Conservation (phyloP, 345 rosid genomes). For the Moricandia arvensis region DNA sequence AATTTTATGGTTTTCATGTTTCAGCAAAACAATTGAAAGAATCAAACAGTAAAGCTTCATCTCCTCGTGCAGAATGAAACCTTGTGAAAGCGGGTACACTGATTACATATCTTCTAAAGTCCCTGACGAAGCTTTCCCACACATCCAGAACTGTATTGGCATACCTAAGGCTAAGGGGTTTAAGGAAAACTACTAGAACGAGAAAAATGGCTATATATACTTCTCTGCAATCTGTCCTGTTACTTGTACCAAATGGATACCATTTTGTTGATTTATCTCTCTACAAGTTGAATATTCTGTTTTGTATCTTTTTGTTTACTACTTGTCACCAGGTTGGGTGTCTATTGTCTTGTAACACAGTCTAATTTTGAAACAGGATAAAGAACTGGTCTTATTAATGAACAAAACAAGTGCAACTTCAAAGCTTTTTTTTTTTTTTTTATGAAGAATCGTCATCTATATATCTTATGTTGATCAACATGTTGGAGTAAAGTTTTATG, state of each 20-base stretch:
- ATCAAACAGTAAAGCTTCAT: no score
- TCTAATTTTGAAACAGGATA: constrained; percentile 50
- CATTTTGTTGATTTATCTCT: constrained; percentile 70
- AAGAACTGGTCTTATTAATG: constrained; percentile 62
- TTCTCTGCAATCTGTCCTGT: constrained; percentile 58
- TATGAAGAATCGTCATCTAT: no score
- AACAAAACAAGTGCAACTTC: constrained; percentile 45
- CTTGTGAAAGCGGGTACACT: constrained; percentile 44
- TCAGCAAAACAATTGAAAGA: no score
- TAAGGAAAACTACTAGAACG: constrained; percentile 40
- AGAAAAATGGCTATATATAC: constrained; percentile 40
- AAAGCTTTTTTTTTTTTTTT: no score
- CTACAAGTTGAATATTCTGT: constrained; percentile 57
- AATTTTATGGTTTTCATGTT: no score
- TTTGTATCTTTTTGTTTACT: no score
- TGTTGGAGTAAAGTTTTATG: no score
- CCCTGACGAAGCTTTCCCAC: constrained; percentile 48
- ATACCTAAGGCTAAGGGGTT: constrained; percentile 58
- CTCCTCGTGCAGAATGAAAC: constrained; percentile 41
- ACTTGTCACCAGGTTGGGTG: no score
- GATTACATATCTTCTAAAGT: constrained; percentile 70
- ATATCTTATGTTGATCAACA: no score
- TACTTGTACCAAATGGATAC: constrained; percentile 60
- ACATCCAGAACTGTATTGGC: constrained; percentile 56
- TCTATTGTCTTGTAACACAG: neutral